phyloP scores from a whole-genome alignment of 768 basidiomycete species.

The Auriscalpium microsporum region DNA sequence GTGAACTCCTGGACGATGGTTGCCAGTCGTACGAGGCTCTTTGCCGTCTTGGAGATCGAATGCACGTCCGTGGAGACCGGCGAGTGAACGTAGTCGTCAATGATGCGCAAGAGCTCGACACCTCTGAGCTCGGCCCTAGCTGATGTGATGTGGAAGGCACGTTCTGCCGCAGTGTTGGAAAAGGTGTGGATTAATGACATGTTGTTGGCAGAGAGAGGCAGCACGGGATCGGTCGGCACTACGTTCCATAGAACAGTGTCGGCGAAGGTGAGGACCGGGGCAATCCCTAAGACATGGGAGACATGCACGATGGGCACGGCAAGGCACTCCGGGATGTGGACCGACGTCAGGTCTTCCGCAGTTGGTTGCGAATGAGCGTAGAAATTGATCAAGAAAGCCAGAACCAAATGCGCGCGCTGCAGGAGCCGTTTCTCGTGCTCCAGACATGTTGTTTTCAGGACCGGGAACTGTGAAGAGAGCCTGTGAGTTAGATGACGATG shows the following conservation, averaged over 20 bases:
- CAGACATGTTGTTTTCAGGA: conserved; percentile 50
- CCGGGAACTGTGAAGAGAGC: conserved; percentile 48
- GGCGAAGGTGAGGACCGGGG: conserved; percentile 91
- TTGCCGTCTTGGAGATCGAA: conserved; percentile 57
- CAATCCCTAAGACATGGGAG: conserved; percentile 72
- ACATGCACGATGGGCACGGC: conserved; percentile 71
- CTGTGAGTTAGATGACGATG: too few relatives aligned
- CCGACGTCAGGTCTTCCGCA: conserved; percentile 26
- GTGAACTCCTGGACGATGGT: conserved; percentile 67
- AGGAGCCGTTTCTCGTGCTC: conserved; percentile 48
- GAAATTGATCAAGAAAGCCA: conserved; percentile 84
- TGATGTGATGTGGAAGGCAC: conserved; percentile 79
- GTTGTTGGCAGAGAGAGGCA: conserved; percentile 62
- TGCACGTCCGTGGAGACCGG: conserved; percentile 57
- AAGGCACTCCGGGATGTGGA: conserved; percentile 66
- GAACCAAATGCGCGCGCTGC: conserved; percentile 81
- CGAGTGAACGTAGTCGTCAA: conserved; percentile 78
- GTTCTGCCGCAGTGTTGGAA: conserved; percentile 80
- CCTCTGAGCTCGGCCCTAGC: conserved; percentile 82
- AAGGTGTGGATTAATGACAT: conserved; percentile 67
- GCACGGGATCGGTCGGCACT: conserved; percentile 46
- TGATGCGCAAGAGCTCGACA: conserved; percentile 76
- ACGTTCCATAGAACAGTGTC: conserved; percentile 96
- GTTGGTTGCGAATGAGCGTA: conserved; percentile 77
- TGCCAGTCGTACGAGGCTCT: conserved; percentile 62